Base-by-base conservation (phyloP, 2,329 filamentous ascomycete genomes). In the Orbilia brochopaga region DNA sequence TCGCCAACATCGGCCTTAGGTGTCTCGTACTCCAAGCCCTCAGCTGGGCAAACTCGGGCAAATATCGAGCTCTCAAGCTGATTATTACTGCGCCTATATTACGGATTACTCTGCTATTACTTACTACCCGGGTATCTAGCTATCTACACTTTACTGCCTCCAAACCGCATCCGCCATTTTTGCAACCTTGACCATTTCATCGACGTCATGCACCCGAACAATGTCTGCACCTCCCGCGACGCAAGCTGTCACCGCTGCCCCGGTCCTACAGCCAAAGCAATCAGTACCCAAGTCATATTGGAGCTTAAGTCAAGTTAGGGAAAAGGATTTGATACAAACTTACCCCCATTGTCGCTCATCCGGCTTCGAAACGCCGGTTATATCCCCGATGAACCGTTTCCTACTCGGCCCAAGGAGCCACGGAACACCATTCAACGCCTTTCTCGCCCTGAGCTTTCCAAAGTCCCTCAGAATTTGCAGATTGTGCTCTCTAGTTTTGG, bases 131-230 rank as follows among this genome's bases (percentile, higher is more conserved):
- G 8, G 3, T 32, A 32, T 32, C 27, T 32, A 8, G 27, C 27
- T 32, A 32, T 42, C 37, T 42, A 42, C n/a, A 42, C 5, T 5
- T 15, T 66, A 81, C 44, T 81, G 81, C 75, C 90, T 84, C 86
- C 90, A 96, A 61, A 97, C 92, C n/a, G 92, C 92, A 84, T 97
- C 93, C 7, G 91, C 87, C 88, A 97, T 93, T 78, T 85, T 89
- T 1, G 87, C 87, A 32, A 96, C 92, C 80, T 91, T 85, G 44
- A 81, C 83, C 93, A 97, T 97, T 82, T 94, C 90, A 63, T 83
- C 80, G 13, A 92, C 90, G 81, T 97, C 93, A 80, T 99, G 94
- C 46, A 99, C 92, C 57, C 94, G 84, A 51, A 97, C 88, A 67
- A 99, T 87, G 81, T 97, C 92, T 23, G 92, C 92, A 1, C 94